Conservation (phyloP, 2,329 filamentous ascomycete genomes). For the Hirsutella thompsonii region DNA sequence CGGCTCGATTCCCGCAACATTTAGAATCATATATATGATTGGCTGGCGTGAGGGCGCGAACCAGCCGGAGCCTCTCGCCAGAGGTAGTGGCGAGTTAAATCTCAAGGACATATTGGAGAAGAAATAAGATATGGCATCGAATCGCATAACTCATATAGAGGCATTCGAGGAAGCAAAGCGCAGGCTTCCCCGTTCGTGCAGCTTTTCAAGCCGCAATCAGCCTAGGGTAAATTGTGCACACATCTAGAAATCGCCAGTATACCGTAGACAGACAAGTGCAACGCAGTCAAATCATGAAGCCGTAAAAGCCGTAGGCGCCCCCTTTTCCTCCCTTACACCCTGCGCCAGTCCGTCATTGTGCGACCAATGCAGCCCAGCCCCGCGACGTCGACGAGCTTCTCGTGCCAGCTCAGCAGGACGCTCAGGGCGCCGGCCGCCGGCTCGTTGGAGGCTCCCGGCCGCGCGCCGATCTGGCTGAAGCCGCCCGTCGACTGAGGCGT, state of each 20-base stretch:
- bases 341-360: slow-evolving; percentile 92
- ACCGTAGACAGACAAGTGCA: not conserved
- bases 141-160: not conserved
- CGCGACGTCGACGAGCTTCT: slow-evolving; percentile 92
- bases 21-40: slow-evolving; percentile 96
- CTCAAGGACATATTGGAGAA: slow-evolving; percentile 65
- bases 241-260: not conserved
- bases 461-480: slow-evolving; percentile 64
- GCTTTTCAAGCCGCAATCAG: too few species aligned
- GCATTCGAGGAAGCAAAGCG: too few species aligned
- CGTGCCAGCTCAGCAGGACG: slow-evolving; percentile 94
- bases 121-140: slow-evolving; percentile 17
- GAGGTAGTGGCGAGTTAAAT: slow-evolving; percentile 78
- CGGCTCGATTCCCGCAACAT: slow-evolving; percentile 73
- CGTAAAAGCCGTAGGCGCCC: not conserved
- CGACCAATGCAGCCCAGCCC: slow-evolving; percentile 84
- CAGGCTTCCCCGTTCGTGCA: too few species aligned
- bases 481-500: slow-evolving; percentile 67
- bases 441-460: slow-evolving; percentile 41
- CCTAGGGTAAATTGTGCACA: too few species aligned
- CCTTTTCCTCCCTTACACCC: slow-evolving; percentile 28
- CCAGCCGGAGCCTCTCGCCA: slow-evolving; percentile 66
- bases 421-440: slow-evolving; percentile 86
- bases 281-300: not conserved
- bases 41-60: slow-evolving; percentile 82